Evolutionary conservation across 768 basidiomycete species (phyloP), one percentile per base, ranked within the genome.

Genomic region (Aureoboletus auriporus): DNA sequence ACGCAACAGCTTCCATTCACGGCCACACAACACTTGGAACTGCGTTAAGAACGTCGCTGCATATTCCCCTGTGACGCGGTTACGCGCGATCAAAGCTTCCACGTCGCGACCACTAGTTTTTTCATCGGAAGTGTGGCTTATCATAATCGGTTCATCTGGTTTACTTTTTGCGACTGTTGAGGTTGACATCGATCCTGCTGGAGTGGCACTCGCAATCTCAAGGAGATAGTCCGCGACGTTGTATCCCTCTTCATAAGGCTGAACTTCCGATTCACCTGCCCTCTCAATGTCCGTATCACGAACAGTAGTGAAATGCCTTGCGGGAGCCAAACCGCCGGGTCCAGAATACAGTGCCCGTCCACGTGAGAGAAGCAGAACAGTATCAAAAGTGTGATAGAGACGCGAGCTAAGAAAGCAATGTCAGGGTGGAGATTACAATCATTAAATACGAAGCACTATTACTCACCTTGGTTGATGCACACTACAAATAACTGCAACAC

Each of bases 221-320:
- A 97, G 75, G 10, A 96, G 76, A 59, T 94, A 89, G 63, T 97
- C 94, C 0, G 94, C 93, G 14, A 94, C 79, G 58, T 96, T 96
- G 70, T 94, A 93, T 0, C 90, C 92, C 42, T 82, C 75, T 8
- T 79, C 85, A 59, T 83, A 91, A 9, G 76, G 69, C 7, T 69
- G 71, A 4, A 77, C 68, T 35, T 66, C 64, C 35, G 66, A 54
- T 60, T 64, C 47, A 4, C 67, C 61, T 2, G 58, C 65, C 4
- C 68, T 53, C 6, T 76, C 75, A 20, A 70, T 65, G 13, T 59
- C 59, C 8, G 40, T 27, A 7, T 57, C 47, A 17, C 55, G 64
- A 30, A 42, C 26, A 17, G 57, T 68, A 1, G 78, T 72, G 60
- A 94, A 89, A 62, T 87, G 75, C 10, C 79, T 76, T 1, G 76